Evolutionary conservation across 2,329 filamentous ascomycete species (phyloP).

Genomic region (Botrytis paeoniae): DNA sequence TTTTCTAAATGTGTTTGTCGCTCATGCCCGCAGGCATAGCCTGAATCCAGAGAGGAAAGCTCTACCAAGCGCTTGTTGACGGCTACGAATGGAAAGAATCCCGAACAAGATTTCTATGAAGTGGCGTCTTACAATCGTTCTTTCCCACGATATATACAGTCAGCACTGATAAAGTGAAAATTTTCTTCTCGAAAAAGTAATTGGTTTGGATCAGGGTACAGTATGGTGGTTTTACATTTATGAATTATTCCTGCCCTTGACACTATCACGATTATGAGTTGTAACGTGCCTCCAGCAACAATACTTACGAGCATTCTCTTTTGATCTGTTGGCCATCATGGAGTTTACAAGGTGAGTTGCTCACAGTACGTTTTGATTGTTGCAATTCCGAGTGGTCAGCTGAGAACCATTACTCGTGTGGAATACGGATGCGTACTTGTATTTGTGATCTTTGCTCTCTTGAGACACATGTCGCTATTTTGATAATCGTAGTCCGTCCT

Average conservation of each 20-base stretch:
- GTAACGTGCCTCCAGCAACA: not conserved
- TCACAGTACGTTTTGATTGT: not conserved
- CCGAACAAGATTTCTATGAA: not conserved
- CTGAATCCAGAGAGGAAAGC: not conserved
- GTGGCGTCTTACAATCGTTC: not conserved
- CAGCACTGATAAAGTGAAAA: not conserved
- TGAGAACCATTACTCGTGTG: rapidly evolving
- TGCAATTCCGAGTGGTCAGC: not conserved
- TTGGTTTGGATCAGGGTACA: not conserved
- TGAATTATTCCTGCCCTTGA: not conserved
- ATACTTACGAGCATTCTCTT: not conserved
- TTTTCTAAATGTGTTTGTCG: not conserved
- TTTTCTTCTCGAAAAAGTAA: no score
- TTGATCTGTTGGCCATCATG: not conserved
- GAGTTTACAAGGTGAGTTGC: not conserved
- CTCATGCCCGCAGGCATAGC: not conserved
- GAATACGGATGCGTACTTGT: not conserved
- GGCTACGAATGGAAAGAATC: not conserved
- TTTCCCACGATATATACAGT: not conserved
- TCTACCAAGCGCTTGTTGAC: not conserved
- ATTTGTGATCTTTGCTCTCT: not conserved
- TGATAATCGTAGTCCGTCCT: no score
- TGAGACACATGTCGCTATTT: not conserved
- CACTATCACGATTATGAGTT: no score
- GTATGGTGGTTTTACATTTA: not conserved